Percentiles rank a stretch among this genome's conserved stretches.
phyloP scores from a whole-genome alignment of 164 flowering plant genomes.

The Brasenia schreberi region DNA sequence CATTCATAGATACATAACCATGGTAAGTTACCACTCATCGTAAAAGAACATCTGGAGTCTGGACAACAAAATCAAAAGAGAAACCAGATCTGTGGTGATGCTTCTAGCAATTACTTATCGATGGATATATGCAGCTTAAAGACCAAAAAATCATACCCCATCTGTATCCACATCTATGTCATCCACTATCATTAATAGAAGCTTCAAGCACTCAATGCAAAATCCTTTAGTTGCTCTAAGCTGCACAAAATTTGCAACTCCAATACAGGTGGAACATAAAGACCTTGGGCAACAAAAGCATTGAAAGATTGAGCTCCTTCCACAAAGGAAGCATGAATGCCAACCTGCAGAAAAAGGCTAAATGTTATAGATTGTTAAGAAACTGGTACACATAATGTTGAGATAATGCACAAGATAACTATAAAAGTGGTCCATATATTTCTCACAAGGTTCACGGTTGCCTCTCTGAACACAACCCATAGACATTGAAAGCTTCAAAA shows the following conservation, averaged over 20 bases:
- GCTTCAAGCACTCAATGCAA: constrained; percentile 49
- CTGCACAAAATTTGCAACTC: constrained; percentile 27
- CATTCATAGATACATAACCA: too few species aligned
- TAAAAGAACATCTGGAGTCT: too few species aligned
- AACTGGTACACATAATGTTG: not conserved
- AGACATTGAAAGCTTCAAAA: too few species aligned
- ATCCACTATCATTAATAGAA: constrained; percentile 47
- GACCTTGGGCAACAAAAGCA: constrained; percentile 59
- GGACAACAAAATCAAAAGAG: not conserved
- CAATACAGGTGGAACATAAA: constrained; percentile 38
- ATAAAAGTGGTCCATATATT: not conserved
- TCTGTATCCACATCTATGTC: constrained; percentile 38
- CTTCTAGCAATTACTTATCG: not conserved
- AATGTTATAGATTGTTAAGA: not conserved
- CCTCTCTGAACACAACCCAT: too few species aligned
- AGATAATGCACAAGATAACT: not conserved
- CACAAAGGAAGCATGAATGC: constrained; percentile 59
- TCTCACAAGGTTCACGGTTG: not conserved
- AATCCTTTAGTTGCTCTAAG: constrained; percentile 42
- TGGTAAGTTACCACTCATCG: too few species aligned
- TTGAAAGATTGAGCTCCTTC: constrained; percentile 27
- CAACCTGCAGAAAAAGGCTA: constrained; percentile 29
- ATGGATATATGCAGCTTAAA: not conserved
- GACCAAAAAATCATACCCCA: constrained; percentile 39
- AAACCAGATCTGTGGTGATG: too few species aligned